Base-by-base conservation (phyloP, 225 moss, liverwort and hornwort genomes). In the Polytrichum formosum region DNA sequence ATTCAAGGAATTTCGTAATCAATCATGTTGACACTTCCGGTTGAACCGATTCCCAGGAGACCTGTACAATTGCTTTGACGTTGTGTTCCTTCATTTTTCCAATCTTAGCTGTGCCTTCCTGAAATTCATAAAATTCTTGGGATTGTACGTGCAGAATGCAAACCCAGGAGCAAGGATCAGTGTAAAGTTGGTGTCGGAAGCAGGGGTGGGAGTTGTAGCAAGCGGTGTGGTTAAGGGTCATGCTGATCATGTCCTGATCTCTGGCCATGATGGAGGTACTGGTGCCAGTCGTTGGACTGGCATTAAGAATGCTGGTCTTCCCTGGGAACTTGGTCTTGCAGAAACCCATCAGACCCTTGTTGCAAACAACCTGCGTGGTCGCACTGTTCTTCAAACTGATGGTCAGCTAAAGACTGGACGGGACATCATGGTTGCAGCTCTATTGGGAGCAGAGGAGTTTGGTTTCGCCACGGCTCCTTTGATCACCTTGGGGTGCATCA, bases 141-240 rank as follows among this genome's bases (percentile, higher is more conserved):
- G 13, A 46, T 46, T 59, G 28, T 46, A 18, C 56, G 1, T 72
- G 72, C 87, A 90, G 90, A 90, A 90, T 53, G 74, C 90, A 5
- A 92, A 92, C 69, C 92, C 88, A n/a, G 77, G 28, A 13, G 90
- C 92, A n/a, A 80, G 90, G 22, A 76, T 92, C n/a, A 90, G 90
- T 68, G 92, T 92, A 7, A 92, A 92, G 83, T 78, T 92, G 18
- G 92, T 92, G 21, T 90, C 92, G 16, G 92, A 92, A 73, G 88
- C 90, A 3, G 90, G 92, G 6, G 90, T 92, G 6, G 92, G 92
- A 18, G 88, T 90, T 35, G 84, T 92, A 18, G 92, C 92, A 0
- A 90, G 82, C 22, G 92, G 92, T 28, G 92, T 92, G 67, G 92
- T 90, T 60, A 92, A 92, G 65, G 92, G 90, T 8, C 88, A 86